phyloP scores from a whole-genome alignment of 2,329 filamentous ascomycete genomes.

The Fusarium equiseti region DNA sequence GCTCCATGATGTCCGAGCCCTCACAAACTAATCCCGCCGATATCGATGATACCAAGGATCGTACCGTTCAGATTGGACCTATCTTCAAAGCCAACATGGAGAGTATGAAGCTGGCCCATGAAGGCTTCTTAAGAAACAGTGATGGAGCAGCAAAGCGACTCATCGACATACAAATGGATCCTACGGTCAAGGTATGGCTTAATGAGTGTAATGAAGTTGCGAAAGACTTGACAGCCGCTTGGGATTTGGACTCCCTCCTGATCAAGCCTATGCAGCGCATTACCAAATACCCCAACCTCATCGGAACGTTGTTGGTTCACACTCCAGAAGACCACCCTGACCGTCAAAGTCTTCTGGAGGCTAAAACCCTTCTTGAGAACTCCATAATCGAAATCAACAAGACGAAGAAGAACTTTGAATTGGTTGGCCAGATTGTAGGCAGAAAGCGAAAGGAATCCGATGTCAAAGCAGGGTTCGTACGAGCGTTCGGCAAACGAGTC shows the following conservation, averaged over 20 bases:
- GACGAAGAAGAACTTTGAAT: conserved; percentile 92
- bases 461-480: conserved; percentile 84
- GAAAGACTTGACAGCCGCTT: conserved; percentile 90
- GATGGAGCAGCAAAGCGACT: conserved; percentile 72
- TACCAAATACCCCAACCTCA: conserved; percentile 90
- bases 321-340: conserved; percentile 90
- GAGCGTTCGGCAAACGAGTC: conserved; percentile 89
- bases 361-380: conserved; percentile 67
- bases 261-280: conserved; percentile 97
- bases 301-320: conserved; percentile 81
- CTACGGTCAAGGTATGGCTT: conserved; percentile 83
- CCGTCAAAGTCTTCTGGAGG: conserved; percentile 69
- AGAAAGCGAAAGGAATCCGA: conserved; percentile 91
- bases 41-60: conserved; percentile 65
- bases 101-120: conserved; percentile 70
- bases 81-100: conserved; percentile 69
- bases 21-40: conserved; percentile 56
- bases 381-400: conserved; percentile 92
- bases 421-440: conserved; percentile 88
- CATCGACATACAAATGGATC: conserved; percentile 72
- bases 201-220: conserved; percentile 93
- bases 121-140: conserved; percentile 72
- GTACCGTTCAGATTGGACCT: conserved; percentile 64
- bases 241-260: conserved; percentile 94
- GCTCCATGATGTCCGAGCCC: conserved; percentile 57